Evolutionary conservation across 2,329 filamentous ascomycete species (phyloP).

Genomic region (Aspergillus sp.): DNA sequence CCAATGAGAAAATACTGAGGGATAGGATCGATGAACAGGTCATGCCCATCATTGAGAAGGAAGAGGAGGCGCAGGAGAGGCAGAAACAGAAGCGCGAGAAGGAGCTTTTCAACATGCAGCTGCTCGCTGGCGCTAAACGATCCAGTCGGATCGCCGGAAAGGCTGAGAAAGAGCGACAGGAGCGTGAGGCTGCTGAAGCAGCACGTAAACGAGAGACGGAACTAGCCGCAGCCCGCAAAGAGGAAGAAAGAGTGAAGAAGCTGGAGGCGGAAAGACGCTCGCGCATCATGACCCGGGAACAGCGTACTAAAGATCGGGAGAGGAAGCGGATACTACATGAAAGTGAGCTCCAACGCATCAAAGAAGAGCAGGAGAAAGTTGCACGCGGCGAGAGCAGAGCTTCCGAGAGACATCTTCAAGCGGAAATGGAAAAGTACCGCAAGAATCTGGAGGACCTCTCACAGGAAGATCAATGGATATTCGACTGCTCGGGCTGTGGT

Average conservation of each 20-base stretch:
- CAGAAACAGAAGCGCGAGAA: slow-evolving; percentile 75
- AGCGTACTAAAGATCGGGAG: slow-evolving; percentile 83
- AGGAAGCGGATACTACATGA: slow-evolving; percentile 79
- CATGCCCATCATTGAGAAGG: slow-evolving; percentile 79
- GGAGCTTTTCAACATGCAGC: slow-evolving; percentile 78
- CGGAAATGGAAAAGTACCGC: slow-evolving; percentile 77
- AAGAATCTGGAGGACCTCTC: slow-evolving; percentile 73
- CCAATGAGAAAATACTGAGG: slow-evolving; percentile 79
- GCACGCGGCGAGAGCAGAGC: slow-evolving; percentile 61
- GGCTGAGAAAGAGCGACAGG: slow-evolving; percentile 72
- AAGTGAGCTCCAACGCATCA: slow-evolving; percentile 76
- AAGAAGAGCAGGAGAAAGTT: slow-evolving; percentile 69
- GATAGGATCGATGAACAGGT: slow-evolving; percentile 74
- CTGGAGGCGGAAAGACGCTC: slow-evolving; percentile 74
- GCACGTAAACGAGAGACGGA: slow-evolving; percentile 67
- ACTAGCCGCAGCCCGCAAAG: slow-evolving; percentile 61
- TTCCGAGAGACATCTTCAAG: slow-evolving; percentile 78
- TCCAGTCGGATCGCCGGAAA: slow-evolving; percentile 87
- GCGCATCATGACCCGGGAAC: slow-evolving; percentile 79
- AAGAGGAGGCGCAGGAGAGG: slow-evolving; percentile 67
- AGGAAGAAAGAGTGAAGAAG: slow-evolving; percentile 63
- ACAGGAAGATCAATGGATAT: slow-evolving; percentile 84
- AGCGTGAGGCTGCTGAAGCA: slow-evolving; percentile 71
- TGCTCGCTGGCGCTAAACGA: slow-evolving; percentile 89
- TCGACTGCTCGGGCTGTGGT: slow-evolving; percentile 87